These are phyloP conservation scores for Priceomyces fermenticarens DNA, from an alignment of 805 yeast genomes.

Conservation along the genomic window DNA sequence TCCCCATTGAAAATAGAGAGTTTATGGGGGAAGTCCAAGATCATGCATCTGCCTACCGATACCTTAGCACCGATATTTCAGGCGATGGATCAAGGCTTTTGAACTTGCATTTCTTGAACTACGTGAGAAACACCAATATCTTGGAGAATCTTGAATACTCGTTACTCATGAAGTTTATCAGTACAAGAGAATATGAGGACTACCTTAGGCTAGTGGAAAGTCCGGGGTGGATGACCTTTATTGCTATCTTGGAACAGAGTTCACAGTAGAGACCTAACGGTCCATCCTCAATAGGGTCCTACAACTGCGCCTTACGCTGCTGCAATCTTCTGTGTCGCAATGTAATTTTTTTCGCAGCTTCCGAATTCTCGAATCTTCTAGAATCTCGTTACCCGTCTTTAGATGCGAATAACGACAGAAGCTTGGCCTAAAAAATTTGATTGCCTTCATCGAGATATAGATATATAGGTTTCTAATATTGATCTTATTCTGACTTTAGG, in stretches of 20 bases:
- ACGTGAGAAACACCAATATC: constrained; percentile 54
- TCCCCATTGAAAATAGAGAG: constrained; percentile 79
- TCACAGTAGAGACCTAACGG: constrained; percentile 1
- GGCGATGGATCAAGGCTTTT: constrained; percentile 36
- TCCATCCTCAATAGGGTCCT: not conserved
- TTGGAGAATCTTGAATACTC: constrained; percentile 54
- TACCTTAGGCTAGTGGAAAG: constrained; percentile 53
- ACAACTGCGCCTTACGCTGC: too few relatives aligned
- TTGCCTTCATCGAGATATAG: constrained; percentile 7
- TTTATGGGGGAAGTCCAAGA: constrained; percentile 75
- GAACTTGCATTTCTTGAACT: constrained; percentile 77
- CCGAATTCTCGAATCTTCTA: constrained; percentile 9
- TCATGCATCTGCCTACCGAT: constrained; percentile 49
- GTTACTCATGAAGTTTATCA: constrained; percentile 48
- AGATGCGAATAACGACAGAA: not conserved
- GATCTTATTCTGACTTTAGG: constrained; percentile 1
- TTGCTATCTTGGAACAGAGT: constrained; percentile 47
- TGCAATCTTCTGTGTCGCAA: too few relatives aligned
- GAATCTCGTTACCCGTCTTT: constrained; percentile 7
- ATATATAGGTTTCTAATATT: constrained; percentile 2
- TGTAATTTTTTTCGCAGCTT: constrained; percentile 3
- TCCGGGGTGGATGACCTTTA: constrained; percentile 81
- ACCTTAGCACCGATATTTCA: constrained; percentile 36
- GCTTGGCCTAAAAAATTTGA: constrained; percentile 5
- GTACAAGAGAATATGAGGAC: constrained; percentile 38